These are phyloP conservation scores for Rhodotorula sphaerocarpa DNA, from an alignment of 768 basidiomycete species.

Conservation along the genomic window DNA sequence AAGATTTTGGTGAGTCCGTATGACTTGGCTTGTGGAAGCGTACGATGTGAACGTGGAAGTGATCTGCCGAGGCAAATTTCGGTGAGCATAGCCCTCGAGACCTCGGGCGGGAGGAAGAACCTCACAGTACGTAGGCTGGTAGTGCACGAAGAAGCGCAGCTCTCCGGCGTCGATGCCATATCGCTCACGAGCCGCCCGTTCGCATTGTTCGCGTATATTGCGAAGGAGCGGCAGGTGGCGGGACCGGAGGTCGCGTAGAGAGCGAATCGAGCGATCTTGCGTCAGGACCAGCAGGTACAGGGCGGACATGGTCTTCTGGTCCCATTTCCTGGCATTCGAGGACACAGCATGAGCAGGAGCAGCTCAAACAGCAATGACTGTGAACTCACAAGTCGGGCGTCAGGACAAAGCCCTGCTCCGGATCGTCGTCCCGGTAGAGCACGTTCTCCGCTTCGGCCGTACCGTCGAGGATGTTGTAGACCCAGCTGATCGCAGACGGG, in stretches of 20 bases:
- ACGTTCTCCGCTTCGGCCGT: slow-evolving; percentile 65
- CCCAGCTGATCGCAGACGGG: slow-evolving; percentile 73
- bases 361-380: background rate
- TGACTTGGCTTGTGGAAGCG: background rate
- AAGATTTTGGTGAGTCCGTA: background rate
- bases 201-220: slow-evolving; percentile 56
- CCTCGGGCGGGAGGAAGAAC: background rate
- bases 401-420: slow-evolving; percentile 60
- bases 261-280: slow-evolving; percentile 55
- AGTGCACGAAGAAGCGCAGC: slow-evolving; percentile 78
- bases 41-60: slow-evolving; percentile 39
- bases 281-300: slow-evolving; percentile 80
- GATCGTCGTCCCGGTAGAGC: slow-evolving; percentile 52
- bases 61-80: slow-evolving; percentile 21
- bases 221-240: slow-evolving; percentile 61
- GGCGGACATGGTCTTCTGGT: slow-evolving; percentile 61
- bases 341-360: background rate
- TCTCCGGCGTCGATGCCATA: slow-evolving; percentile 61
- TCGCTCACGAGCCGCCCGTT: slow-evolving; percentile 51
- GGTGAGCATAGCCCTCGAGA: too few relatives aligned
- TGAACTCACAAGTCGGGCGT: slow-evolving; percentile 64
- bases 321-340: slow-evolving; percentile 66
- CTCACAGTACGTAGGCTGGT: slow-evolving; percentile 92
- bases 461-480: slow-evolving; percentile 71
- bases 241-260: slow-evolving; percentile 64